phyloP scores from a whole-genome alignment of 148 eudicot species.

The Vaccinium darrowii region DNA sequence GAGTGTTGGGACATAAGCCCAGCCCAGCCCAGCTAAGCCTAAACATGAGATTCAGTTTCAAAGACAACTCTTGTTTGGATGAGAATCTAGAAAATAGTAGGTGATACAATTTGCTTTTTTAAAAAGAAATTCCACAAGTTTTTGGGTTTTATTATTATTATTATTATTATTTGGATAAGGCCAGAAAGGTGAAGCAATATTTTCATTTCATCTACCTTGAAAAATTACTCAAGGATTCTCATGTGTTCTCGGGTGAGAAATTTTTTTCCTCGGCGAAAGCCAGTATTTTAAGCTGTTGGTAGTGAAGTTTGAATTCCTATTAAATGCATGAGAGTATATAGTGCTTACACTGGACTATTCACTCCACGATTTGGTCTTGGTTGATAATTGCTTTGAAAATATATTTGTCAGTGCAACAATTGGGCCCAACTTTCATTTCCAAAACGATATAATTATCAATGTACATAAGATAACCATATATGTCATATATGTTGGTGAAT shows the following conservation, averaged over 20 bases:
- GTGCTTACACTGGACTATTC: too few relatives aligned
- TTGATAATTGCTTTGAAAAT: neutral
- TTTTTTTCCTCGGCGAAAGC: too few relatives aligned
- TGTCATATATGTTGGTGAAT: neutral
- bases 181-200: too few relatives aligned
- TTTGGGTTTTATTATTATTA: too few relatives aligned
- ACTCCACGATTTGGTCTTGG: too few relatives aligned
- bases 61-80: neutral
- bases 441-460: neutral
- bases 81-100: neutral
- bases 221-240: neutral
- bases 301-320: too few relatives aligned
- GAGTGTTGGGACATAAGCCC: neutral
- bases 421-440: neutral
- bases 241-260: neutral
- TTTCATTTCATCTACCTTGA: neutral
- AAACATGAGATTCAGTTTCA: neutral
- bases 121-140: too few relatives aligned
- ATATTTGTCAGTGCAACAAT: neutral
- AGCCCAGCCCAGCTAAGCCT: neutral
- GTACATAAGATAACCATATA: neutral
- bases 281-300: too few relatives aligned
- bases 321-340: too few relatives aligned
- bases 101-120: too few relatives aligned
- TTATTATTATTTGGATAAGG: too few relatives aligned